Base-by-base conservation (phyloP, 257 asterid species). In the Ocimum tenuiflorum region DNA sequence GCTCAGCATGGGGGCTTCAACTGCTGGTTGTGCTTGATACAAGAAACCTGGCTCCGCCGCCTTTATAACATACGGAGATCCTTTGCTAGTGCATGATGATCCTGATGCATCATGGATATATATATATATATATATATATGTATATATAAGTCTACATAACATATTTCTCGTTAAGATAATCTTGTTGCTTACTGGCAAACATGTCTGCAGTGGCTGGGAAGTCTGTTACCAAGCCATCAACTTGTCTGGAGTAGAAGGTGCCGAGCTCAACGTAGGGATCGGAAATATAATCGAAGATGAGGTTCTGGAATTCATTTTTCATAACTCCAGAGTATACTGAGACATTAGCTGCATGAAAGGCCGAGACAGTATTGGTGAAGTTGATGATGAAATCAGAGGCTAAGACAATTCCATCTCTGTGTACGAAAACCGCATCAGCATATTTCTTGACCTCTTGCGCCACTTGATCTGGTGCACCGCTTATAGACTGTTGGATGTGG, bases 231-330 rank as follows among this genome's bases (percentile, higher is more conserved):
- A 91, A 38, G 38, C 95, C 98, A 70, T 89, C 96, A 0, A 74
- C 88, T 13, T 77, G 77, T 31, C 56, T 80, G 14, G 79, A 45
- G 51, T 57, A 5, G 35, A 82, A 47, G 24, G 95, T 89, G 71
- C 76, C 73, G 10, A 91, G 78, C 77, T 89, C 88, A 4, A 80
- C 82, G 39, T 89, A 91, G 17, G 98, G 98, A 82, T 91, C 96
- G 0, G 96, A 72, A 3, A 79, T 62, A 65, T 81, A 89, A 50
- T 91, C 96, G 51, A 91, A 82, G 6, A 79, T 75, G 39, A 91
- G 77, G 79, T 86, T 90, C 39, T 71, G 76, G 57, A 82, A 91
- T 58, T 91, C 98, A 39, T 91, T 89, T 78, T 71, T 85, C 17
- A 91, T 77, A 64, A 73, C 22, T 35, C 94, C 95, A 11, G 81